phyloP scores from a whole-genome alignment of 2,329 filamentous ascomycete genomes.

The Teratosphaeria gauchensis region DNA sequence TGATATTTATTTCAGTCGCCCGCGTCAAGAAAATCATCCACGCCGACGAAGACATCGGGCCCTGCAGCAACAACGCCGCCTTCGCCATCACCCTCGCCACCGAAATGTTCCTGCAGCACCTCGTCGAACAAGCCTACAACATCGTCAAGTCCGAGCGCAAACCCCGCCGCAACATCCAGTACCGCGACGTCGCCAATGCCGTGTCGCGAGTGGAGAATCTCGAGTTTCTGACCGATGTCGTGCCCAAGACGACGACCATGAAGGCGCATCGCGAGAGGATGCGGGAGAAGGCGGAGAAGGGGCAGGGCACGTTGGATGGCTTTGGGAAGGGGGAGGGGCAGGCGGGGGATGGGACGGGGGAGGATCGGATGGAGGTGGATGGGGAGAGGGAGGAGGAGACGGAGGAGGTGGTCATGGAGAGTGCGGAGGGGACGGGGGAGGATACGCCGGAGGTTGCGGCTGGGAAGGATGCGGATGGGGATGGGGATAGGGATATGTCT shows the following conservation, averaged over 20 bases:
- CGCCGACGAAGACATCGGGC: constrained; percentile 72
- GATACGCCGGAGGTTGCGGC: neutral
- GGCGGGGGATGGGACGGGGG: constrained; percentile 12
- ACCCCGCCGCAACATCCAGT: constrained; percentile 86
- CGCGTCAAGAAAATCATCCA: constrained; percentile 93
- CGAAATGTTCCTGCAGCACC: constrained; percentile 91
- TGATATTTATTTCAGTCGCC: constrained; percentile 54
- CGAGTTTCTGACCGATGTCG: constrained; percentile 85
- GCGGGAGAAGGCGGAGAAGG: constrained; percentile 14
- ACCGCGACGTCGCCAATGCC: constrained; percentile 83
- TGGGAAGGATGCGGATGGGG: neutral
- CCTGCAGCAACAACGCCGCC: constrained; percentile 86
- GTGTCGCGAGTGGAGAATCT: constrained; percentile 84
- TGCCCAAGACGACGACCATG: constrained; percentile 76
- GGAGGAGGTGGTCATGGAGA: neutral
- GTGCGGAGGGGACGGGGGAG: neutral
- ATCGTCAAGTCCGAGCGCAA: constrained; percentile 85
- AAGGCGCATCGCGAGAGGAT: constrained; percentile 61
- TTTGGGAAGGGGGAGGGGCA: constrained; percentile 6
- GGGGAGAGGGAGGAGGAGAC: constrained; percentile 4
- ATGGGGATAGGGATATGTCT: neutral
- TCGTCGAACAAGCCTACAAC: constrained; percentile 74
- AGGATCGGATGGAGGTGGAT: constrained; percentile 18
- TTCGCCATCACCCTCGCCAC: constrained; percentile 91
- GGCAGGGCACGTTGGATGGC: constrained; percentile 11